Percentiles rank a stretch among this genome's conserved stretches.
These are phyloP conservation scores for Tolypocladium guangdongense DNA, from an alignment of 2,329 filamentous ascomycete species.

Conservation along the genomic window DNA sequence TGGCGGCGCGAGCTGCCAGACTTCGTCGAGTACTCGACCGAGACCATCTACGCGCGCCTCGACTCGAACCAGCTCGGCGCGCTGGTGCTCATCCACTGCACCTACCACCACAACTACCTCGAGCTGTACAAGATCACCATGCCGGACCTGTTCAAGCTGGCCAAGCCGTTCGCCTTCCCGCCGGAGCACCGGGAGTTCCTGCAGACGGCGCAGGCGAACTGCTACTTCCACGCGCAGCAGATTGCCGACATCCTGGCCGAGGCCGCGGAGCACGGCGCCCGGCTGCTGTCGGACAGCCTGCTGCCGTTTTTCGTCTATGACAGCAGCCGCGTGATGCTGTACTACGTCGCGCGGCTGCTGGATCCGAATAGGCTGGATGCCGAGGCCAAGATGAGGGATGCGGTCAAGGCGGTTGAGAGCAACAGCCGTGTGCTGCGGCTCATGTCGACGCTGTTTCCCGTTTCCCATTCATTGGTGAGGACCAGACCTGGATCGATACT, in stretches of 20 bases:
- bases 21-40: slow-evolving; percentile 30
- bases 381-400: slow-evolving; percentile 23
- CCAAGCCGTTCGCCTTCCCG: slow-evolving; percentile 27
- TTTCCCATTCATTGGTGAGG: slow-evolving; percentile 27
- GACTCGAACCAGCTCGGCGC: slow-evolving; percentile 35
- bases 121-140: slow-evolving; percentile 35
- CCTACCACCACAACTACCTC: slow-evolving; percentile 33
- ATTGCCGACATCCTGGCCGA: slow-evolving; percentile 27
- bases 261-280: slow-evolving; percentile 27
- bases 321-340: slow-evolving; percentile 35
- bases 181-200: slow-evolving; percentile 26
- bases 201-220: slow-evolving; percentile 23
- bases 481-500: no score
- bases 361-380: slow-evolving; percentile 24
- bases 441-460: slow-evolving; percentile 26
- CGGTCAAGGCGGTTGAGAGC: slow-evolving; percentile 27
- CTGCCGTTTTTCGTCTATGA: slow-evolving; percentile 36
- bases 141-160: slow-evolving; percentile 32
- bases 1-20: slow-evolving; percentile 32
- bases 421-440: slow-evolving; percentile 24
- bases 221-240: slow-evolving; percentile 26
- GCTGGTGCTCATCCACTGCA: slow-evolving; percentile 32
- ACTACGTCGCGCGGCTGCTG: slow-evolving; percentile 33
- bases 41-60: slow-evolving; percentile 33
- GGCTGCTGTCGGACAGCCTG: slow-evolving; percentile 31